Conservation (phyloP, 305 asterid genomes). For the Fraxinus sp. region DNA sequence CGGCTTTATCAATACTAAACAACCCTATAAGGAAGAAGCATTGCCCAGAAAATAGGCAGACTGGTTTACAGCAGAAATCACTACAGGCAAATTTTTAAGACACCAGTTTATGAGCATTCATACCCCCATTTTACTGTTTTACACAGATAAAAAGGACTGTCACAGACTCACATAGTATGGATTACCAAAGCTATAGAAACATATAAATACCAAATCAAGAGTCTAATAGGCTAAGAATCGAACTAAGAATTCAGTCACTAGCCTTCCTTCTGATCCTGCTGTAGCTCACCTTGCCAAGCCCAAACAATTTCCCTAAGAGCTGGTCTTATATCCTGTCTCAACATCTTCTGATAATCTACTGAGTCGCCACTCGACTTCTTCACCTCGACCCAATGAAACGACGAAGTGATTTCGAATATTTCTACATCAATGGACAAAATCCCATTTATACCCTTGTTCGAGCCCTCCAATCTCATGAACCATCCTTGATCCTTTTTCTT, state of each 20-base stretch:
- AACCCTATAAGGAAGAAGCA: not conserved
- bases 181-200: not conserved
- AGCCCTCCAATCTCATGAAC: slow-evolving; percentile 40
- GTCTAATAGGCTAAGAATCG: not conserved
- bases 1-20: not conserved
- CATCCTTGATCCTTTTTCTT: slow-evolving; percentile 43
- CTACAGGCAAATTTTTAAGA: not conserved
- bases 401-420: slow-evolving; percentile 44
- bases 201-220: not conserved
- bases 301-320: slow-evolving; percentile 51
- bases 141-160: not conserved
- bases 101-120: not conserved
- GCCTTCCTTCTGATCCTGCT: not conserved
- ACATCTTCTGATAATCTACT: slow-evolving; percentile 43
- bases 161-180: not conserved
- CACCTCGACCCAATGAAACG: slow-evolving; percentile 55
- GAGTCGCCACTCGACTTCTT: slow-evolving; percentile 50
- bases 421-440: slow-evolving; percentile 34
- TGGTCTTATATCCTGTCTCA: slow-evolving; percentile 45
- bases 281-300: slow-evolving; percentile 65
- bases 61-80: not conserved
- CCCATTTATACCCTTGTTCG: slow-evolving; percentile 25
- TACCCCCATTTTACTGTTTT: not conserved
- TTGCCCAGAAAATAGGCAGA: not conserved
- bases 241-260: not conserved